A percentile compares a stretch with the other conserved stretches of the same genome.
These are phyloP conservation scores for Cylindrotheca fusiformis DNA, from an alignment of 108 stramenopile species.

Conservation along the genomic window DNA sequence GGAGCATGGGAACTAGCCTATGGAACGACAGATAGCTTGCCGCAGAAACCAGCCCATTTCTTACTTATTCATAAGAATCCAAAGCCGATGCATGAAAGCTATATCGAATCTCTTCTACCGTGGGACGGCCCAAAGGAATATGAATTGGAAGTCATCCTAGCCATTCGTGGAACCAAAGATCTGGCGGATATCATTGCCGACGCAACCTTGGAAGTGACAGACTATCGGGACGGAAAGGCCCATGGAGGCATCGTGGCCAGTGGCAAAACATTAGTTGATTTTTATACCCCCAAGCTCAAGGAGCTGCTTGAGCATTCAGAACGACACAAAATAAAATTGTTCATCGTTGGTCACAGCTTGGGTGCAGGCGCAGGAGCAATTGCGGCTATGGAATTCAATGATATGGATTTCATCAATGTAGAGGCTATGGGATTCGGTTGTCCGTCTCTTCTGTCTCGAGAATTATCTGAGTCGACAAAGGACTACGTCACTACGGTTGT, in stretches of 20 bases:
- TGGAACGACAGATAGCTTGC: conserved; percentile 53
- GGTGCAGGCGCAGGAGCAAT: conserved; percentile 85
- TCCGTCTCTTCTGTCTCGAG: conserved; percentile 61
- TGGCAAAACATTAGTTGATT: conserved; percentile 56
- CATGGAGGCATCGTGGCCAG: conserved; percentile 67
- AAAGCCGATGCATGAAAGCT: conserved; percentile 7
- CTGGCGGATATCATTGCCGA: conserved; percentile 73
- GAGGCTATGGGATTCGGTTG: conserved; percentile 78
- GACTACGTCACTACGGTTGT: conserved; percentile 76
- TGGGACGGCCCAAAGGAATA: conserved; percentile 36
- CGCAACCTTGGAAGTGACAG: conserved; percentile 55
- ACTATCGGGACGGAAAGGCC: conserved; percentile 72
- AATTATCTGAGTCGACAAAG: conserved; percentile 53
- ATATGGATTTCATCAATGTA: conserved; percentile 38
- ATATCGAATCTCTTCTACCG: conserved; percentile 40
- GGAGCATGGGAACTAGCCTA: conserved; percentile 51
- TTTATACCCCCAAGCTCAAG: conserved; percentile 56
- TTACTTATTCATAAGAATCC: conserved; percentile 30
- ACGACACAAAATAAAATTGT: conserved; percentile 53
- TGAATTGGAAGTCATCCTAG: conserved; percentile 59
- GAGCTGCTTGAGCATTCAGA: conserved; percentile 45
- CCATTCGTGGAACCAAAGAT: conserved; percentile 77
- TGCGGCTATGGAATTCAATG: conserved; percentile 74
- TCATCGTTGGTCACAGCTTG: conserved; percentile 66
- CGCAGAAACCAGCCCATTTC: conserved; percentile 57